These are phyloP conservation scores for Eucalyptus lansdowneana DNA, from an alignment of 345 rosid species.

Conservation along the genomic window DNA sequence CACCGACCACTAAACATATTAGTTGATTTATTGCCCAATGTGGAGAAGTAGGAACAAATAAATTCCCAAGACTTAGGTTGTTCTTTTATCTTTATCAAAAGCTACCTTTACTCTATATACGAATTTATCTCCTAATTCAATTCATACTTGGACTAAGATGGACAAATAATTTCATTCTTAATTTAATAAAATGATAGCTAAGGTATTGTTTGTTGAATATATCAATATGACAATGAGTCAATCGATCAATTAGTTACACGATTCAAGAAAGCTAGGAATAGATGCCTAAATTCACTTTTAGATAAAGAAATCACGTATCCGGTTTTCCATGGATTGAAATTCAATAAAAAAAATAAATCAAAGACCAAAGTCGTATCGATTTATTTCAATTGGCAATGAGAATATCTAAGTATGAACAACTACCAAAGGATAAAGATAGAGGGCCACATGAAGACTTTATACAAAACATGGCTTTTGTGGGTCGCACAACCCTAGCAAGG, in stretches of 20 bases:
- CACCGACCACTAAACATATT: background rate
- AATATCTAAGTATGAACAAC: background rate
- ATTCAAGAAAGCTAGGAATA: background rate
- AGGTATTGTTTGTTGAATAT: background rate
- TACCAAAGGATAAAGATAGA: no score
- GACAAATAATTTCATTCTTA: background rate
- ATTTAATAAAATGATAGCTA: background rate
- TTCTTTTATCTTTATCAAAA: background rate
- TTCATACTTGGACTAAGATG: background rate
- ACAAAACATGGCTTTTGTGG: background rate
- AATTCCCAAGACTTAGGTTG: background rate
- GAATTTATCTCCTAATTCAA: no score
- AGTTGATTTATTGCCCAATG: background rate
- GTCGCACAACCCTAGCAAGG: background rate
- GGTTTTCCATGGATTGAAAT: background rate
- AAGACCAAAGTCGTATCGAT: background rate
- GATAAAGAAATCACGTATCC: background rate
- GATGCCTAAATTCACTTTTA: background rate
- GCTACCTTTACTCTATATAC: background rate
- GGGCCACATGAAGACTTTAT: background rate
- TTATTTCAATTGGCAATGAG: background rate
- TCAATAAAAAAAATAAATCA: no score
- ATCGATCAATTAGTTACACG: background rate
- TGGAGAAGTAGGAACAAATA: background rate
- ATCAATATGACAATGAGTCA: background rate